Percentiles rank a stretch among this genome's conserved stretches.
Evolutionary conservation across 2,329 filamentous ascomycete genomes (phyloP).

Genomic region (Fusarium lateritium): DNA sequence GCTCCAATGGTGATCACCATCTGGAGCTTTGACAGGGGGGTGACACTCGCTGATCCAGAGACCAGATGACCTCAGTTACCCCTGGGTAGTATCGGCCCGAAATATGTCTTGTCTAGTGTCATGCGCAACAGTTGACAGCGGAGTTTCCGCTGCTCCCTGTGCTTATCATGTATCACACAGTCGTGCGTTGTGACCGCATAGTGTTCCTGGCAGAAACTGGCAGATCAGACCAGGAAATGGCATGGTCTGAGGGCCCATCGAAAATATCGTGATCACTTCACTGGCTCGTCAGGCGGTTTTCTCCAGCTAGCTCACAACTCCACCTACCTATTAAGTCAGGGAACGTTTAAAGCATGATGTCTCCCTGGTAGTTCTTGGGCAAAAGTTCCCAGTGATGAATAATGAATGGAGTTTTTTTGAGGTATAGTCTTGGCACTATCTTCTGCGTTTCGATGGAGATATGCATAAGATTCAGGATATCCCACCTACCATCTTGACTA

Average conservation of each 20-base stretch:
- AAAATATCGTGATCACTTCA: conserved; percentile 5
- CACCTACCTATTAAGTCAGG: conserved; percentile 22
- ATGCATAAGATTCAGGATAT: background rate
- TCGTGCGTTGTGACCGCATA: background rate
- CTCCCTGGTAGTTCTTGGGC: background rate
- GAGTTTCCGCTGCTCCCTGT: conserved; percentile 22
- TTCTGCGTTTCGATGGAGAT: background rate
- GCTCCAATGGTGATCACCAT: conserved; percentile 18
- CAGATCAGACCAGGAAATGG: background rate
- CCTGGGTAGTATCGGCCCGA: conserved; percentile 28
- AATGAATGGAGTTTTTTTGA: too few relatives aligned
- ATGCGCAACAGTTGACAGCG: conserved; percentile 16
- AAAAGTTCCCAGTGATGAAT: background rate
- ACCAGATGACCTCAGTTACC: conserved; percentile 15
- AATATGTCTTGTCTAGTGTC: conserved; percentile 10
- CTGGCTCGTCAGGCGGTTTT: too few relatives aligned
- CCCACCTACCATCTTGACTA: background rate
- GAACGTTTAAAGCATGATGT: conserved; percentile 3
- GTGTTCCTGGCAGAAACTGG: background rate
- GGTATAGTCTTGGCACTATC: background rate
- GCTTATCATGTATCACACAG: conserved; percentile 4
- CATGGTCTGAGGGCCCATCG: background rate
- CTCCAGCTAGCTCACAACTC: background rate
- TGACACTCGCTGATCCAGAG: background rate
- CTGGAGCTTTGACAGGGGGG: conserved; percentile 19